These are phyloP conservation scores for Pyrus bretschneideri DNA, from an alignment of 306 rosid species.

Conservation along the genomic window DNA sequence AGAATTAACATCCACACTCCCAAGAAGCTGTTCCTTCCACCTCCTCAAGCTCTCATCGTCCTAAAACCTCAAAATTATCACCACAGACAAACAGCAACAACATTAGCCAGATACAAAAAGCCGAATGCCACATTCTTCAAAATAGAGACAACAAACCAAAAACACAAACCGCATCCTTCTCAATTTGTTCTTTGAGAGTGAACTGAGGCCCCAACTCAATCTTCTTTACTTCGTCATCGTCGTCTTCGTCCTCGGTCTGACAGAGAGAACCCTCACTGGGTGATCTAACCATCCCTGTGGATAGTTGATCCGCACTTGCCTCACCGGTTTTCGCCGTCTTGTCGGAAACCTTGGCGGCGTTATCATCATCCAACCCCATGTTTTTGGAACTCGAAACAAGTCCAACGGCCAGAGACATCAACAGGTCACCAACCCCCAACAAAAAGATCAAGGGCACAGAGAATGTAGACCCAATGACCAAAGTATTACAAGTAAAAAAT, in stretches of 20 bases:
- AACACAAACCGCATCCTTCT: constrained; percentile 71
- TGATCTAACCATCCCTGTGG: constrained; percentile 21
- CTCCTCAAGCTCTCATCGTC: constrained; percentile 92
- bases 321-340: constrained; percentile 18
- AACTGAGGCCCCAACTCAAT: constrained; percentile 86
- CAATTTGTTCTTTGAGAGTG: constrained; percentile 78
- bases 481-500: background rate
- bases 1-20: constrained; percentile 73
- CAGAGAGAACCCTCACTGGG: constrained; percentile 55
- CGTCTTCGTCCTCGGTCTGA: constrained; percentile 79
- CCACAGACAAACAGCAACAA: background rate
- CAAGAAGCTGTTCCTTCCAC: constrained; percentile 99
- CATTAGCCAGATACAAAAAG: background rate
- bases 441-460: constrained; percentile 9
- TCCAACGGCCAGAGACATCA: constrained; percentile 48
- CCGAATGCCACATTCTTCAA: background rate
- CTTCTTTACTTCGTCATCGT: constrained; percentile 71
- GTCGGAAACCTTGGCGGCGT: constrained; percentile 24
- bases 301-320: constrained; percentile 32
- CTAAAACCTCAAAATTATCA: constrained; percentile 27
- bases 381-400: constrained; percentile 36
- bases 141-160: background rate
- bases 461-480: constrained; percentile 12
- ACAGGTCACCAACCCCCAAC: constrained; percentile 30
- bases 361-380: constrained; percentile 75